Conservation (phyloP, 2,329 filamentous ascomycete genomes). For the Colletotrichum sp. region DNA sequence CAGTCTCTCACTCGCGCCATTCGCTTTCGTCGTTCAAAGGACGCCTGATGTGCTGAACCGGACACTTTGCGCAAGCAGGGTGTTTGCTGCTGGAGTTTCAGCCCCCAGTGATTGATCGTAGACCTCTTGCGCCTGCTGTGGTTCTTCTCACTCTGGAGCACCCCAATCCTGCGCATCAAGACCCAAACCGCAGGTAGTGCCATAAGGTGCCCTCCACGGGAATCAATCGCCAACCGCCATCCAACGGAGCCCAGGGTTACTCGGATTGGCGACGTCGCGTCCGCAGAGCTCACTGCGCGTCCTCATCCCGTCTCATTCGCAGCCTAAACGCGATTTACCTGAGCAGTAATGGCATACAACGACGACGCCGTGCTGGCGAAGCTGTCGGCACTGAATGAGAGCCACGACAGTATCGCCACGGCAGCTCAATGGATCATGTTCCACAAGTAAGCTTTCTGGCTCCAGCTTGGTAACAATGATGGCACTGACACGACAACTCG, state of each 20-base stretch:
- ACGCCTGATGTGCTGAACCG: constrained; percentile 3
- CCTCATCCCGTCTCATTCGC: neutral
- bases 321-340: neutral
- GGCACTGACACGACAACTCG: constrained; percentile 4
- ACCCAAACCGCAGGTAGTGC: neutral
- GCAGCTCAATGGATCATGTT: constrained; percentile 99
- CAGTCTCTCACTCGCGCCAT: neutral
- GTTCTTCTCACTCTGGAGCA: neutral
- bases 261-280: neutral
- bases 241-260: neutral
- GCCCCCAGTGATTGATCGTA: constrained; percentile 12
- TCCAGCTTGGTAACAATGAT: neutral
- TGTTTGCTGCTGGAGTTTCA: constrained; percentile 16
- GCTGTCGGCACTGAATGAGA: constrained; percentile 94
- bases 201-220: neutral
- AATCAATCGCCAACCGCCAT: neutral
- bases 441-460: constrained; percentile 56
- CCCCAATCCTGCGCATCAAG: neutral
- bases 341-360: constrained; percentile 82
- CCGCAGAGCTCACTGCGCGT: neutral
- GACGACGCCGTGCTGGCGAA: constrained; percentile 96
- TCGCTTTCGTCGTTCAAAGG: neutral
- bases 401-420: constrained; percentile 94
- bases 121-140: neutral
- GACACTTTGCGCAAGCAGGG: constrained; percentile 10